These are phyloP conservation scores for Sarcodon sp. DNA, from an alignment of 768 basidiomycete species.

Conservation along the genomic window DNA sequence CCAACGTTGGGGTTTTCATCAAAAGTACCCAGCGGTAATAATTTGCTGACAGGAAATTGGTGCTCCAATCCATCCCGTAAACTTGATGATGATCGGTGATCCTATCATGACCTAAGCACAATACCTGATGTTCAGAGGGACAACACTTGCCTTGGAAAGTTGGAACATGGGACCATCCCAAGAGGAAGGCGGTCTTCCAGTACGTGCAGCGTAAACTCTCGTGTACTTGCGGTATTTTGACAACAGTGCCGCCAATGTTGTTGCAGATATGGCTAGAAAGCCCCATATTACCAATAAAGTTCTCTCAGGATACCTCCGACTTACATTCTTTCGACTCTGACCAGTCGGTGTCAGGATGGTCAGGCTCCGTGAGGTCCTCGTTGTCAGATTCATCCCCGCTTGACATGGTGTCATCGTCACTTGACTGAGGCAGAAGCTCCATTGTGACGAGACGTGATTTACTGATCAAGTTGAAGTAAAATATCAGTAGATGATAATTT, in stretches of 20 bases:
- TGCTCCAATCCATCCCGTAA: neutral
- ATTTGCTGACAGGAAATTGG: neutral
- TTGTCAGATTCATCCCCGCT: slow-evolving; percentile 76
- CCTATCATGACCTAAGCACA: neutral
- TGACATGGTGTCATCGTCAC: slow-evolving; percentile 31
- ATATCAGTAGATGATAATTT: neutral
- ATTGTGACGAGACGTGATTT: slow-evolving; percentile 37
- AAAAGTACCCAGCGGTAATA: neutral
- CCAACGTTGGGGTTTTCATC: neutral
- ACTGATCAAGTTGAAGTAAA: slow-evolving; percentile 17
- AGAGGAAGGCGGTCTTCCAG: slow-evolving; percentile 19
- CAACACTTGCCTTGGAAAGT: neutral
- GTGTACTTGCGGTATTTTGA: slow-evolving; percentile 34
- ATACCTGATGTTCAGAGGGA: neutral
- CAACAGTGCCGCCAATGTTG: neutral
- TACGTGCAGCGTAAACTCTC: slow-evolving; percentile 30
- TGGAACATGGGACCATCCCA: slow-evolving; percentile 34
- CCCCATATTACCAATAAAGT: too few species aligned
- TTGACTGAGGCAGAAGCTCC: too few species aligned
- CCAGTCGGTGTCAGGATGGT: slow-evolving; percentile 21
- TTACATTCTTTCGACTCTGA: slow-evolving; percentile 38
- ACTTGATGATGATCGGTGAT: neutral
- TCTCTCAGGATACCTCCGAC: slow-evolving; percentile 1
- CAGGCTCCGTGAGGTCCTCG: slow-evolving; percentile 48
- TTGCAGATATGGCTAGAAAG: too few species aligned